phyloP scores from a whole-genome alignment of 2,329 filamentous ascomycete species.

The Cordyceps tenuipes region DNA sequence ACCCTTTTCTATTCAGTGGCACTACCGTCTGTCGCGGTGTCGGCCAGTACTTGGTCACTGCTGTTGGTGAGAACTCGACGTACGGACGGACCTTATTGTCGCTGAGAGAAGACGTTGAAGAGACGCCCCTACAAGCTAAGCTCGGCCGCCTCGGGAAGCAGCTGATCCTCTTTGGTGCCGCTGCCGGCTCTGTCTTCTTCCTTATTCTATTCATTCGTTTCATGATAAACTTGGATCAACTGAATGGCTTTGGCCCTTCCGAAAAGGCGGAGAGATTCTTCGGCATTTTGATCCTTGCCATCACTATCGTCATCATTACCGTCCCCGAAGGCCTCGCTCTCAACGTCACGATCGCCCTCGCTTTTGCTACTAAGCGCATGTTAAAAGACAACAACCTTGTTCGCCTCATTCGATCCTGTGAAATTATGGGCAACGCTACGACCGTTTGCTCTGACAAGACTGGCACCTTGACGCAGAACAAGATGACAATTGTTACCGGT shows the following conservation, averaged over 20 bases:
- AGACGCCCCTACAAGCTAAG: constrained; percentile 70
- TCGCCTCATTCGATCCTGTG: constrained; percentile 49
- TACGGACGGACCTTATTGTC: constrained; percentile 75
- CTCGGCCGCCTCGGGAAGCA: constrained; percentile 70
- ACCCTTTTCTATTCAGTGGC: constrained; percentile 75
- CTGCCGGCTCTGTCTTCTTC: constrained; percentile 35
- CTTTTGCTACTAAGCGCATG: constrained; percentile 56
- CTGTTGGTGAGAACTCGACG: constrained; percentile 64
- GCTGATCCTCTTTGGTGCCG: constrained; percentile 42
- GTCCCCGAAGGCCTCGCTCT: constrained; percentile 53
- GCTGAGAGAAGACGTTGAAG: constrained; percentile 65
- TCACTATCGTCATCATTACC: constrained; percentile 51
- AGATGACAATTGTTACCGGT: constrained; percentile 53
- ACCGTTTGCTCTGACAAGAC: constrained; percentile 60
- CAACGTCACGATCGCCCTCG: constrained; percentile 52
- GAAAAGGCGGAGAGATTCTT: constrained; percentile 50
- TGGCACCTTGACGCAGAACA: constrained; percentile 55
- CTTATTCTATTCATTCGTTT: constrained; percentile 33
- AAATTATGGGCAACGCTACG: constrained; percentile 57
- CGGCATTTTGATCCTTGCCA: constrained; percentile 48
- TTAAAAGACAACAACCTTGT: constrained; percentile 55
- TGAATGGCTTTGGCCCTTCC: constrained; percentile 32
- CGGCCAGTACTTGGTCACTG: constrained; percentile 67
- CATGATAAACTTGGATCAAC: constrained; percentile 24
- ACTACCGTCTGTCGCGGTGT: constrained; percentile 70